Evolutionary conservation across 2,329 filamentous ascomycete genomes (phyloP).

Genomic region (Zymoseptoria crescenta): DNA sequence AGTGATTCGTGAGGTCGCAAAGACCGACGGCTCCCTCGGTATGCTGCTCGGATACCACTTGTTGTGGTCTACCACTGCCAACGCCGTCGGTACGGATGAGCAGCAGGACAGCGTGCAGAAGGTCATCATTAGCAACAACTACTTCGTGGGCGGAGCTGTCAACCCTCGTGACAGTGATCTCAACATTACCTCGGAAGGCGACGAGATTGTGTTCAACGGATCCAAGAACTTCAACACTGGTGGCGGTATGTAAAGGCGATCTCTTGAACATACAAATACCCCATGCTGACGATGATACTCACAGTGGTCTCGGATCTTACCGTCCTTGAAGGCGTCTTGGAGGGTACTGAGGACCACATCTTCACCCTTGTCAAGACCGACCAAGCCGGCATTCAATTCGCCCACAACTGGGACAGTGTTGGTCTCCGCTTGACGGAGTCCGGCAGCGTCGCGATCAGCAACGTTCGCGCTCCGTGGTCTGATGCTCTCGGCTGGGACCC

Average conservation of each 20-base stretch:
- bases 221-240: constrained; percentile 62
- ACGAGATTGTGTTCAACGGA: constrained; percentile 52
- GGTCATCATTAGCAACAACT: constrained; percentile 55
- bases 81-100: constrained; percentile 52
- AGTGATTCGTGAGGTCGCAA: constrained; percentile 54
- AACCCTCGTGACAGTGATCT: constrained; percentile 58
- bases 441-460: constrained; percentile 53
- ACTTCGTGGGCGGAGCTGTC: constrained; percentile 57
- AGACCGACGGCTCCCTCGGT: constrained; percentile 56
- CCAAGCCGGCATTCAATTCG: constrained; percentile 51
- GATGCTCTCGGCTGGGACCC: constrained; percentile 57
- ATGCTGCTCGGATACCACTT: constrained; percentile 61
- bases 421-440: constrained; percentile 58
- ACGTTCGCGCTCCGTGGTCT: constrained; percentile 50
- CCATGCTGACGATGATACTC: background rate
- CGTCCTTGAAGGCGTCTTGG: constrained; percentile 55
- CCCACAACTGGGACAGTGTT: constrained; percentile 58
- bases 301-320: constrained; percentile 52
- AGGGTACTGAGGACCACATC: constrained; percentile 52
- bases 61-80: constrained; percentile 55
- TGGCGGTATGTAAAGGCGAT: constrained; percentile 37
- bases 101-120: constrained; percentile 52
- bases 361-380: constrained; percentile 53
- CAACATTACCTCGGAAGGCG: constrained; percentile 47
- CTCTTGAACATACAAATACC: background rate